Base-by-base conservation (phyloP, 2,329 filamentous ascomycete species). In the Penicillium sp. region DNA sequence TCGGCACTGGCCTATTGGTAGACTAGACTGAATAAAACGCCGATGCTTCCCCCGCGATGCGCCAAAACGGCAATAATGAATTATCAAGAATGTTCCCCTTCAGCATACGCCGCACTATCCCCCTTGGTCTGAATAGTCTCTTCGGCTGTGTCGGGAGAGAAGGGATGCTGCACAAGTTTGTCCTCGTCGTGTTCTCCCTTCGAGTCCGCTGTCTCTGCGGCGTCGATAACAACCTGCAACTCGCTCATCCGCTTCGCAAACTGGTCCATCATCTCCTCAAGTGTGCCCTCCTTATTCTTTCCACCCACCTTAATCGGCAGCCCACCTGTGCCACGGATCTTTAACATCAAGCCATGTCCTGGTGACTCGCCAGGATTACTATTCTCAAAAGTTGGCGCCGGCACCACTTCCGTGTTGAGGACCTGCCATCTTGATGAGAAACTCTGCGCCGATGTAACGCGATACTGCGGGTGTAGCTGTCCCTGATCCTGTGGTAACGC, bases 371-470 rank as follows among this genome's bases (percentile, higher is more conserved):
- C 74, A 1, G 85, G 78, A 45, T 85, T 83, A 26, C 74, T 77
- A 42, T 78, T 79, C 42, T 84, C 83, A 69, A 85, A 89, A 2
- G 83, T 87, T 1, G 87, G 87, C 16, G 87, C 87, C 10, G 79
- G 77, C 8, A 77, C 75, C 10, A 89, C 73, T 10, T 74, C 74
- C 0, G 82, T 81, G 16, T 76, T 74, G 34, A 85, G 75, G 14
- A 88, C 79, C 65, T 88, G 85, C 87, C 93, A 97, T 48, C 88
- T 83, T 0, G 86, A 77, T 9, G 85, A 89, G 13, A 97, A 76
- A 59, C 88, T 92, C 40, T 88, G 85, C 1, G 89, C 88, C 55
- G 84, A 85, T 0, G 83, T 78, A 1, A 97, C 83, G 1, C 74
- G 78, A 52, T 74, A 78, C 26, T 53, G 77, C 66, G 51, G 56